phyloP scores from a whole-genome alignment of 2,329 filamentous ascomycete genomes.

The Aspergillus phoenicis region DNA sequence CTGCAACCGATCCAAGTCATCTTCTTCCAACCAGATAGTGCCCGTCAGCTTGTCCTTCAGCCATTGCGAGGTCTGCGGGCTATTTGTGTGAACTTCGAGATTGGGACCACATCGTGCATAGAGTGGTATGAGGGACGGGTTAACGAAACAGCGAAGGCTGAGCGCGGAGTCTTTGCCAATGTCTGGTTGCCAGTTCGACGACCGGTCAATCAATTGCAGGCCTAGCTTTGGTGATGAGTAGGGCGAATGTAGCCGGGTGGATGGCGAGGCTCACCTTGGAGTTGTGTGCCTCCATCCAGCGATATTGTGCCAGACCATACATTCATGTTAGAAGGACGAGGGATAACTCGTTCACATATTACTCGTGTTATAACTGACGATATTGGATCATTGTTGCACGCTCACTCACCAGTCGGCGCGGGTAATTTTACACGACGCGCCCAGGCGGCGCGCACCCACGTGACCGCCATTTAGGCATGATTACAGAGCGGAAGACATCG shows the following conservation, averaged over 20 bases:
- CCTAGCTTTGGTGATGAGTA: slow-evolving; percentile 28
- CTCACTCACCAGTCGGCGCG: neutral
- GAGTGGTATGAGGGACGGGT: slow-evolving; percentile 44
- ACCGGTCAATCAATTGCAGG: slow-evolving; percentile 38
- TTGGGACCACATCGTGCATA: slow-evolving; percentile 44
- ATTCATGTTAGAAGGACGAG: slow-evolving; percentile 34
- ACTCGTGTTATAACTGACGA: neutral
- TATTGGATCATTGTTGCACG: neutral
- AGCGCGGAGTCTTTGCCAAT: slow-evolving; percentile 38
- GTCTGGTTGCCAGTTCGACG: slow-evolving; percentile 36
- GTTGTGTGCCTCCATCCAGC: slow-evolving; percentile 28
- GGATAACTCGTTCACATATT: slow-evolving; percentile 17
- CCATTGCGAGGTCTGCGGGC: slow-evolving; percentile 40
- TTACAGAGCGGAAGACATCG: slow-evolving; percentile 1
- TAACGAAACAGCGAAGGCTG: slow-evolving; percentile 39
- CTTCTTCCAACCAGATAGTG: slow-evolving; percentile 37
- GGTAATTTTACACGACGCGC: slow-evolving; percentile 11
- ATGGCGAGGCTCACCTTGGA: slow-evolving; percentile 34
- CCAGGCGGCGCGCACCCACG: slow-evolving; percentile 6
- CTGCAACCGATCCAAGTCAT: slow-evolving; percentile 32
- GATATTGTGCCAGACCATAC: slow-evolving; percentile 42
- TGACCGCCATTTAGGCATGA: neutral
- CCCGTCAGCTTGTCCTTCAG: slow-evolving; percentile 41
- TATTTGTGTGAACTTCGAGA: slow-evolving; percentile 42
- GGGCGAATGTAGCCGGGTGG: neutral